Conservation (phyloP, 495 filamentous ascomycete species). For the Penicillium psychrofluorescens region DNA sequence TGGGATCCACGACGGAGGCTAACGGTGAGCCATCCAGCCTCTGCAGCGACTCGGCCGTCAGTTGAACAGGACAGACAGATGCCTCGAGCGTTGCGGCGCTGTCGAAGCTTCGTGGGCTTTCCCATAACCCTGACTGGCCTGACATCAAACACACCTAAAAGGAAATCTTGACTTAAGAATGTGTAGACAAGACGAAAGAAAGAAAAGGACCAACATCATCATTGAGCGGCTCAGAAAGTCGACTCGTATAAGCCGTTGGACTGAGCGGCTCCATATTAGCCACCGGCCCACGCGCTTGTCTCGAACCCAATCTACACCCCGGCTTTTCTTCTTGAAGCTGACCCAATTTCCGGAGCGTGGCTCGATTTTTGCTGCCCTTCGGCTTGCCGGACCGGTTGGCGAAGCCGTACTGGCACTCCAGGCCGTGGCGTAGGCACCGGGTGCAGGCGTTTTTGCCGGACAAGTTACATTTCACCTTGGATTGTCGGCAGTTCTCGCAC, state of each 20-base stretch:
- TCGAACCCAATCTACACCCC: background rate
- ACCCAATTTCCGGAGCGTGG: conserved; percentile 35
- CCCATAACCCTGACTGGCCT: conserved; percentile 14
- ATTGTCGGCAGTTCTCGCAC: conserved; percentile 41
- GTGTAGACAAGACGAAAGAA: background rate
- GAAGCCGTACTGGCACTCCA: conserved; percentile 37
- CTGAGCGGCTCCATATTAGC: conserved; percentile 9
- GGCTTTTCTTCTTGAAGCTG: conserved; percentile 30
- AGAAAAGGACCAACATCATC: conserved; percentile 11
- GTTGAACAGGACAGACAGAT: conserved; percentile 14
- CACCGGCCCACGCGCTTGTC: conserved; percentile 11
- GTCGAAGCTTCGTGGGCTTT: conserved; percentile 15
- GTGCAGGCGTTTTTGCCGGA: conserved; percentile 35
- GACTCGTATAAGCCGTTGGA: conserved; percentile 1
- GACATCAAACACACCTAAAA: conserved; percentile 15
- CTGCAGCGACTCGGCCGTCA: background rate
- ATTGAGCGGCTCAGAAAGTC: conserved; percentile 12
- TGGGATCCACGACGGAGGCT: conserved; percentile 10
- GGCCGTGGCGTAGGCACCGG: conserved; percentile 37
- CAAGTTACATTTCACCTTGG: conserved; percentile 41
- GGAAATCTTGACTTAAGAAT: background rate
- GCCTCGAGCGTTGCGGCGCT: conserved; percentile 8
- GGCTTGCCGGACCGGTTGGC: conserved; percentile 42
- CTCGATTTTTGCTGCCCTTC: conserved; percentile 41
- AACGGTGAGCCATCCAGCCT: conserved; percentile 13